Evolutionary conservation across 129 eudicot species (phyloP), one percentile per base, ranked within the genome.

Genomic region (Lactuca saligna): DNA sequence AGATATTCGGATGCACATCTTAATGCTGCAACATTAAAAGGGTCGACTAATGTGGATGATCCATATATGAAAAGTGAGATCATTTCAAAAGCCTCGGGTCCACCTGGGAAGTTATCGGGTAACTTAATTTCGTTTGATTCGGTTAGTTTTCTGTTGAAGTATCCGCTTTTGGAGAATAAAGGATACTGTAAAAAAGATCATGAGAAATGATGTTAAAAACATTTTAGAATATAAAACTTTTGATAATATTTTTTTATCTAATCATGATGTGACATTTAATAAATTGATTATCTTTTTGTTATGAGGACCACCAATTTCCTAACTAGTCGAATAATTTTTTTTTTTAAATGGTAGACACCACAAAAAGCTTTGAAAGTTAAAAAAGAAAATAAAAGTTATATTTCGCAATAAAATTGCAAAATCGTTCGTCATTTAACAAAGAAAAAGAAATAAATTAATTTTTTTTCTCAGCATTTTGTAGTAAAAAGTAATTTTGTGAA

Each of bases 1-100:
- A 93, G 96, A 61, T 76, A 86, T 20, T 93, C 88, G 0, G 98
- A 87, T 17, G 98, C 98, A 68, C 98, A 88, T 61, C 96, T 69
- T 4, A 92, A 73, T 13, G 98, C 66, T 29, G 89, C 98, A 14
- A 89, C 97, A 31, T 93, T 93, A 65, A 79, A 77, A 9, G 98
- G 91, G 73, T 89, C 90, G 6, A 93, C 88, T 69, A 87, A 79
- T 6, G 97, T 81, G 56, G 91, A 82, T 15, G 96, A 87, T 0
- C 98, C 97, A 17, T 93, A 93, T 57, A 93, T 79, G 72, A 93
- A 89, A 69, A 93, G 97, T 13, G 88, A 82, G 53, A 88, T 88
- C 86, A 81, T 86, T 78, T 92, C 98, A 12, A 88, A 92, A 29
- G 96, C 82, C 60, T 84, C 91, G 10, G 95, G 53, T 37, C 98